Percentiles rank a stretch among this genome's conserved stretches.
Evolutionary conservation across 768 basidiomycete species (phyloP).

Genomic region (Podaxis sp.): DNA sequence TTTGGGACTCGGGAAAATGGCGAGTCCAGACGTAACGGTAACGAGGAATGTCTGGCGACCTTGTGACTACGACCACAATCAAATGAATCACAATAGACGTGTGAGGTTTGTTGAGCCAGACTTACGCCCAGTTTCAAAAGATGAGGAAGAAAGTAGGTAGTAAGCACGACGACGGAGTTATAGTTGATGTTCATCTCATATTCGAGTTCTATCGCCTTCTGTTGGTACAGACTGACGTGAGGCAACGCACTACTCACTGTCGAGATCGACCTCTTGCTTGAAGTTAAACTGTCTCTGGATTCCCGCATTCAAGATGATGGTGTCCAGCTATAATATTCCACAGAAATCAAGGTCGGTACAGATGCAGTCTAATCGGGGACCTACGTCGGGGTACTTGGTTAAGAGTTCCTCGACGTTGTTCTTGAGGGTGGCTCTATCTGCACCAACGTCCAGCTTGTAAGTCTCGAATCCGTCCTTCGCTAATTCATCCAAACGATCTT

Average conservation of each 20-base stretch:
- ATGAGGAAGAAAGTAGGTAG: conserved; percentile 51
- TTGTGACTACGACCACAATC: conserved; percentile 30
- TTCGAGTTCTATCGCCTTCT: conserved; percentile 31
- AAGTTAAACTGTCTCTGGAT: conserved; percentile 51
- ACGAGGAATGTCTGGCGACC: conserved; percentile 47
- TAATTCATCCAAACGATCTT: conserved; percentile 52
- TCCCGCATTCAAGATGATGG: conserved; percentile 51
- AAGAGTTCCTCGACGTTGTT: conserved; percentile 38
- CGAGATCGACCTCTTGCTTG: conserved; percentile 38
- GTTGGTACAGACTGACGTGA: background rate
- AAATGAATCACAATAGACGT: background rate
- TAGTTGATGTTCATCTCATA: conserved; percentile 57
- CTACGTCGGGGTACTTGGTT: conserved; percentile 47
- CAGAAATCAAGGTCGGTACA: background rate
- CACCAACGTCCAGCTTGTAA: conserved; percentile 41
- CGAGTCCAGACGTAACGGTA: conserved; percentile 53
- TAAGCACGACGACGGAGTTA: conserved; percentile 42
- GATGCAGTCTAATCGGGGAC: conserved; percentile 11
- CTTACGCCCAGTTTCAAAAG: conserved; percentile 50
- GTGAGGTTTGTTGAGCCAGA: background rate
- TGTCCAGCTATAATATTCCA: conserved; percentile 44
- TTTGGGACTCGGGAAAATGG: conserved; percentile 38
- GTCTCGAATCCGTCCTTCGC: conserved; percentile 37
- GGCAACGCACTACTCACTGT: conserved; percentile 29
- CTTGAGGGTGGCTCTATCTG: conserved; percentile 36